phyloP scores from a whole-genome alignment of 139 green algal genomes.

The Chlamydomonas schloesseri region DNA sequence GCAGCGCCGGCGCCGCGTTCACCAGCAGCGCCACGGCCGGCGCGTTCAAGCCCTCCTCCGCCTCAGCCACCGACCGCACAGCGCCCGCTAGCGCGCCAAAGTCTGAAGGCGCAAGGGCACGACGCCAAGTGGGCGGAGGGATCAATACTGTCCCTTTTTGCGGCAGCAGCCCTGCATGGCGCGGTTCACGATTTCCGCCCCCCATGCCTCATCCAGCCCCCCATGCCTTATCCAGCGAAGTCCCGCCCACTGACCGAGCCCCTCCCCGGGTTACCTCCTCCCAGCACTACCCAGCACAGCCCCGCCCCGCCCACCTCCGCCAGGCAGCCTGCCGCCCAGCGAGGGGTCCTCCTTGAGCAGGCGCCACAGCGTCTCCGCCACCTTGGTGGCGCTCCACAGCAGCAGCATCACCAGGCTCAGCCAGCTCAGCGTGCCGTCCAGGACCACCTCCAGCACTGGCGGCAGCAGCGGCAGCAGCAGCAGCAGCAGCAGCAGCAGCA shows the following conservation, averaged over 20 bases:
- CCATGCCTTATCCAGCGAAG: too few species aligned
- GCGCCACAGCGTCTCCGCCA: conserved; percentile 32
- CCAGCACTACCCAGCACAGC: too few species aligned
- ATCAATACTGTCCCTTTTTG: too few species aligned
- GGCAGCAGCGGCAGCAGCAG: too few species aligned
- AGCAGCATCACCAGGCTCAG: conserved; percentile 29
- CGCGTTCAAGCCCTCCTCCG: conserved; percentile 32
- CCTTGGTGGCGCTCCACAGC: conserved; percentile 29
- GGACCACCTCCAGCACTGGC: conserved; percentile 19
- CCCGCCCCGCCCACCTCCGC: background rate
- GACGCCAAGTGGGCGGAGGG: too few species aligned
- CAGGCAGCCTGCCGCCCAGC: conserved; percentile 27
- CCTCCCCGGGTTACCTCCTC: too few species aligned
- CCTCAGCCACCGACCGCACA: conserved; percentile 24
- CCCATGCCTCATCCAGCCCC: too few species aligned
- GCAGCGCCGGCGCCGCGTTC: conserved; percentile 49
- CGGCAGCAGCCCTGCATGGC: too few species aligned
- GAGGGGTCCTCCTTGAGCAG: conserved; percentile 46
- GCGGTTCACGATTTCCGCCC: background rate
- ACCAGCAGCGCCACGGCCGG: conserved; percentile 25
- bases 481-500: too few species aligned
- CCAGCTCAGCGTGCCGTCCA: conserved; percentile 1
- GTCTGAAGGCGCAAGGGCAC: background rate
- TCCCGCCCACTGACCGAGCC: too few species aligned
- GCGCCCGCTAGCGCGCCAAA: background rate